phyloP scores from a whole-genome alignment of 148 eudicot species.

The Fagopyrum esculentum region DNA sequence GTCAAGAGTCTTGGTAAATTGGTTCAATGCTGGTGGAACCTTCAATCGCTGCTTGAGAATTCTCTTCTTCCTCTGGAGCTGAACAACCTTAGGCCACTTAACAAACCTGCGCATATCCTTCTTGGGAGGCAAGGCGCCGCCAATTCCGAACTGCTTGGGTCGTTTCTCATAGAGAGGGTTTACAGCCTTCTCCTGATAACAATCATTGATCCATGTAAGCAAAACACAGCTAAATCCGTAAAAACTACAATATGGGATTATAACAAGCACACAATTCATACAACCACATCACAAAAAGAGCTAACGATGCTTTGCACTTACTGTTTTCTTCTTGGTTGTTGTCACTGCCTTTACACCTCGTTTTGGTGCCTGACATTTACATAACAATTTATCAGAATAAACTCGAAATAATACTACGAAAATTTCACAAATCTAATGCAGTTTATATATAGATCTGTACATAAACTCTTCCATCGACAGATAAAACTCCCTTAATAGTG shows the following conservation, averaged over 20 bases:
- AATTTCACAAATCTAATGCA: too few species aligned
- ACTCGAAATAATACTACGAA: too few species aligned
- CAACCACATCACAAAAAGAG: not conserved
- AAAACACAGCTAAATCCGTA: not conserved
- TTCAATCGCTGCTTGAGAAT: slow-evolving; percentile 63
- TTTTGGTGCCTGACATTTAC: not conserved
- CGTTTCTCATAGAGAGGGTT: slow-evolving; percentile 59
- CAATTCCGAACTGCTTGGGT: slow-evolving; percentile 62
- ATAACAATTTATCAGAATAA: too few species aligned
- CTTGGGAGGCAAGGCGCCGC: slow-evolving; percentile 72
- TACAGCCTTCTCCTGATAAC: slow-evolving; percentile 38
- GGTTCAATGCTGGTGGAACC: slow-evolving; percentile 65
- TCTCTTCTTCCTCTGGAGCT: slow-evolving; percentile 60
- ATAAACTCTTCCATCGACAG: too few species aligned
- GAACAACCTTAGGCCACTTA: slow-evolving; percentile 58
- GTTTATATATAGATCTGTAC: too few species aligned
- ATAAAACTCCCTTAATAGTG: too few species aligned
- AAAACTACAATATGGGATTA: not conserved
- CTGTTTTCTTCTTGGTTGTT: not conserved
- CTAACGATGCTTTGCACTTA: not conserved
- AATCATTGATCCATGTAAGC: not conserved
- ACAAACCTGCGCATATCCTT: slow-evolving; percentile 52
- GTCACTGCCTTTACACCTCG: not conserved
- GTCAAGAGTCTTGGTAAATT: slow-evolving; percentile 68
- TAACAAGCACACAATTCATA: not conserved